phyloP scores from a whole-genome alignment of 192 early-diverging fungal species.

The Geranomyces variabilis region DNA sequence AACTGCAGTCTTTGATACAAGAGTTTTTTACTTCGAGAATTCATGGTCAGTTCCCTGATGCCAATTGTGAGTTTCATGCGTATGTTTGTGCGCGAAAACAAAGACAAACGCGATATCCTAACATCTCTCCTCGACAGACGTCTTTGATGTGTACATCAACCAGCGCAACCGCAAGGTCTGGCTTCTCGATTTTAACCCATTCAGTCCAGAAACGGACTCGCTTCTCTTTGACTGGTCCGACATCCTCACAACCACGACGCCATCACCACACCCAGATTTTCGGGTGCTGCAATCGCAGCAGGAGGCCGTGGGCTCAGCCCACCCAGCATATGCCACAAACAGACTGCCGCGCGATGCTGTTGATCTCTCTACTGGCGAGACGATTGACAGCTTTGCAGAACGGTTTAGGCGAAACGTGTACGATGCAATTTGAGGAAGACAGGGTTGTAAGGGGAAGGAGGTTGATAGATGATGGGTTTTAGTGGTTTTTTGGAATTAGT shows the following conservation, averaged over 20 bases:
- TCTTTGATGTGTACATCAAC: conserved; percentile 89
- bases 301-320: conserved; percentile 47
- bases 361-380: conserved; percentile 71
- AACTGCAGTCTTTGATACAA: conserved; percentile 39
- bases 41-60: conserved; percentile 62
- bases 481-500: too few species aligned
- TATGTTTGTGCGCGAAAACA: too few species aligned
- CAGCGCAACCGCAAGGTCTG: conserved; percentile 62
- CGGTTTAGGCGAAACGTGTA: conserved; percentile 52
- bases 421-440: conserved; percentile 6
- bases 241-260: conserved; percentile 41
- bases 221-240: conserved; percentile 86
- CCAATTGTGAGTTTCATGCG: conserved; percentile 59
- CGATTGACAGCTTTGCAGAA: conserved; percentile 70
- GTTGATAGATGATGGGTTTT: too few species aligned
- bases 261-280: conserved; percentile 1
- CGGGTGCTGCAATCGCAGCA: conserved; percentile 45
- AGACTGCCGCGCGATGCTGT: conserved; percentile 73
- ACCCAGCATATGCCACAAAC: conserved; percentile 65
- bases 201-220: conserved; percentile 75
- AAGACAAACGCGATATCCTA: not conserved
- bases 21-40: conserved; percentile 73
- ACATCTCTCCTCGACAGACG: conserved; percentile 55
- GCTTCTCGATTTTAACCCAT: conserved; percentile 94
- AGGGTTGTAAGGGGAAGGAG: too few species aligned